Evolutionary conservation across 169 alveolate genomes (phyloP).

Genomic region (Pseudocohnilembus persalinus): DNA sequence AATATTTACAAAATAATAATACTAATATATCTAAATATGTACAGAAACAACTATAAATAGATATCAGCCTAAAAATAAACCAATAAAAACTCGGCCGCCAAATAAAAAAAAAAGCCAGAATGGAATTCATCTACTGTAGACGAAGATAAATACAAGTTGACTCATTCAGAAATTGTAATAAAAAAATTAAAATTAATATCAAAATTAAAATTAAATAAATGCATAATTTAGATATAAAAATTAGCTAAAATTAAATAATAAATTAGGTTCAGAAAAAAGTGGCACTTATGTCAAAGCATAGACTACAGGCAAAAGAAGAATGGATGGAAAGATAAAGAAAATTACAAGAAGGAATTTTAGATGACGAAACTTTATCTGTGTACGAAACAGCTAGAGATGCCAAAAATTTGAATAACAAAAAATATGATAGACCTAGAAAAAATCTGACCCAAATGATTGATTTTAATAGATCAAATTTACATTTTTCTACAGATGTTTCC

Average conservation of each 20-base stretch:
- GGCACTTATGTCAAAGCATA: conserved; percentile 8
- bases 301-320: conserved; percentile 20
- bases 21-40: neutral
- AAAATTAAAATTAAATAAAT: neutral
- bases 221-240: neutral
- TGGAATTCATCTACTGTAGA: conserved; percentile 13
- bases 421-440: conserved; percentile 6
- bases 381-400: conserved; percentile 2
- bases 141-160: conserved; percentile 7
- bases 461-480: neutral
- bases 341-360: conserved; percentile 3
- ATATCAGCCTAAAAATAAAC: too few species aligned
- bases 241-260: neutral
- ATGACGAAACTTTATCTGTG: conserved; percentile 8
- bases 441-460: conserved; percentile 6
- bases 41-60: neutral
- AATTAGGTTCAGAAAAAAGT: conserved; percentile 13
- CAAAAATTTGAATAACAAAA: neutral
- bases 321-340: conserved; percentile 21
- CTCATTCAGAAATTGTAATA: conserved; percentile 3
- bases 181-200: neutral
- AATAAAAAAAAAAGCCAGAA: conserved; percentile 1
- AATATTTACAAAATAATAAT: neutral
- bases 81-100: too few species aligned
- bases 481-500: too few species aligned